Evolutionary conservation across 768 basidiomycete genomes (phyloP), one percentile per base, ranked within the genome.

Genomic region (Hygrocybe coccinea): DNA sequence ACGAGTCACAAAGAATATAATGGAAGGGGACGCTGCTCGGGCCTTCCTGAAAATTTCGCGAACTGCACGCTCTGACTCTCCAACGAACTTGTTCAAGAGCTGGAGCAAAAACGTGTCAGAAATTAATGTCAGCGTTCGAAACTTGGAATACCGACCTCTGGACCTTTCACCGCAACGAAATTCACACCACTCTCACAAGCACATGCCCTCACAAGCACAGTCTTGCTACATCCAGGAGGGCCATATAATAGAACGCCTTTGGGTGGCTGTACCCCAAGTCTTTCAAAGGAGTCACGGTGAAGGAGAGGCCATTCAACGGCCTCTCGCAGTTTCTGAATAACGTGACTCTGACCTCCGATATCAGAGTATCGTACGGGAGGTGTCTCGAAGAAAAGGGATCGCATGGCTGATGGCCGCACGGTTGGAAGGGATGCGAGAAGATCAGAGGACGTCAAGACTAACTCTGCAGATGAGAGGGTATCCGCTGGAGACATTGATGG

Each of bases 171-270:
- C 21, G 95, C 93, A 39, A 99, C 81, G 68, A 97, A 97, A 68
- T 97, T 97, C 55, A 97, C 83, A 3, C 92, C 94, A 62, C 91
- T 91, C 70, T 97, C 95, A 25, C 85, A 89, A 14, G 95, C 95
- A 67, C 92, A 86, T 2, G 95, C 95, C 55, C 91, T 84, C 1
- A 91, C 95, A 14, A 93, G 82, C 39, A 98, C 76, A 1, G 95
- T 98, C 73, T 98, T 98, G 63, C 91, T 93, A 64, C 95, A 97
- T n/a, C 95, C 95, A 3, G 95, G 95, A 3, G 95, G 95, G 3
- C 95, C 95, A 69, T 95, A 99, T 14, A 98, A 74, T 44, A 99
- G 71, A 5, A 98, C 82, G 0, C 95, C 95, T 62, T 89, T 86
- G 0, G 95, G 93, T 2, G 95, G 88, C 46, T 79, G 79, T 10